Evolutionary conservation across 139 green algal species (phyloP).

Genomic region (Astrephomene gubernaculifera): DNA sequence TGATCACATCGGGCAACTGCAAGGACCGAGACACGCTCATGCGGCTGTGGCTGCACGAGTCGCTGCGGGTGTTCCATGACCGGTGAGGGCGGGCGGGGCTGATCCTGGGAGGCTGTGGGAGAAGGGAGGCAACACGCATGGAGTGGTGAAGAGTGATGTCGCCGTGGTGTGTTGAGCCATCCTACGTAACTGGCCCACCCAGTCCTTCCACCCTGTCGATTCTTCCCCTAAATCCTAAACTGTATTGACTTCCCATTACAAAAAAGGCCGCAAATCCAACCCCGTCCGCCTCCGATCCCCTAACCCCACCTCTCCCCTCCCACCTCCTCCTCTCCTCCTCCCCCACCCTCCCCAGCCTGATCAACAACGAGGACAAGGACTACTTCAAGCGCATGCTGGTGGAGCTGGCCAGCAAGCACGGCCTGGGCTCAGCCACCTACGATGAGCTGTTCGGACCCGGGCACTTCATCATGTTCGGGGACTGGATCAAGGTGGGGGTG

Average conservation of each 20-base stretch:
- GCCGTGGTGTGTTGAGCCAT: too few species aligned
- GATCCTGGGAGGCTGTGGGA: too few species aligned
- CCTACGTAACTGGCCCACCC: too few species aligned
- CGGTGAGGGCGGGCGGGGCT: constrained; percentile 41
- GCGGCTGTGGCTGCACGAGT: constrained; percentile 87
- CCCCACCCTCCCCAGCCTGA: constrained; percentile 56
- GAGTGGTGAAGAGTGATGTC: too few species aligned
- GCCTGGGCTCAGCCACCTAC: constrained; percentile 49
- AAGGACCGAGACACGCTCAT: constrained; percentile 61
- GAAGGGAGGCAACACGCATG: too few species aligned
- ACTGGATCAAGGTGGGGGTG: constrained; percentile 61
- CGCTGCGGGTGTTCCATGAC: constrained; percentile 88
- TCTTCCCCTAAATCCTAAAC: too few species aligned
- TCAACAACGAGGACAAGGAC: constrained; percentile 79
- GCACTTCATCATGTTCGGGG: constrained; percentile 73
- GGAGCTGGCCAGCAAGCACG: constrained; percentile 63
- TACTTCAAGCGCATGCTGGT: constrained; percentile 76
- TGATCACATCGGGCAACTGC: constrained; percentile 66
- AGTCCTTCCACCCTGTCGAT: too few species aligned
- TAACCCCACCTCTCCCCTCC: too few species aligned
- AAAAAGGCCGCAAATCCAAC: too few species aligned
- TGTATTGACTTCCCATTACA: too few species aligned
- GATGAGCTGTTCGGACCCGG: constrained; percentile 63
- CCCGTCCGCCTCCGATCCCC: too few species aligned
- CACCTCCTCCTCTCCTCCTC: too few species aligned